Evolutionary conservation across 345 rosid species (phyloP).

Genomic region (Mallotus nudiflorus): DNA sequence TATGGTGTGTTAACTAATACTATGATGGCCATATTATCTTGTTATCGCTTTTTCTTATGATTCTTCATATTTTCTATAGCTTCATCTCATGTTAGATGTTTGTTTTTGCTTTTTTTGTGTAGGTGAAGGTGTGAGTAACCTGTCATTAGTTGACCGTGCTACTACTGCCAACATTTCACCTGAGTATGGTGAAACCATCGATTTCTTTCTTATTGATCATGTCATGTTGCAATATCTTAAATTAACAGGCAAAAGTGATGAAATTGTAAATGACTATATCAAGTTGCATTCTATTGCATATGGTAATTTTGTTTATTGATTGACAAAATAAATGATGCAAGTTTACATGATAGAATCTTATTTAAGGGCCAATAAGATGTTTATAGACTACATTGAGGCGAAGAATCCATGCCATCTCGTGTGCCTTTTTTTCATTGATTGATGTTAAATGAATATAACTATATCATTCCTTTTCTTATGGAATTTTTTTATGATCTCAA

Average conservation of each 20-base stretch:
- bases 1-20: constrained; percentile 41
- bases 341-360: constrained; percentile 81
- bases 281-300: not conserved
- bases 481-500: constrained; percentile 36
- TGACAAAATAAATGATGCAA: constrained; percentile 33
- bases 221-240: constrained; percentile 83
- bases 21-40: not conserved
- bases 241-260: constrained; percentile 81
- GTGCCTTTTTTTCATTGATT: not conserved
- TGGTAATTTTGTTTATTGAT: constrained; percentile 17
- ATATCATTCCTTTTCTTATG: constrained; percentile 2
- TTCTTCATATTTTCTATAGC: not conserved
- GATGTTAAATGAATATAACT: constrained; percentile 1
- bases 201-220: constrained; percentile 94
- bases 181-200: constrained; percentile 97
- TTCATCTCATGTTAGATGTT: constrained; percentile 8
- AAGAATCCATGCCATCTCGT: not conserved
- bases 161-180: constrained; percentile 98
- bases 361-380: constrained; percentile 85
- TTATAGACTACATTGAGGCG: constrained; percentile 90
- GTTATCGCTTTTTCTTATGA: not conserved
- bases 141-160: constrained; percentile 94
- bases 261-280: constrained; percentile 45
- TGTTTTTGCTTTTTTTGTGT: constrained; percentile 21
- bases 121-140: constrained; percentile 88